Evolutionary conservation across 1,284 basidiomycete species (phyloP).

Genomic region (Ustilago hordei): DNA sequence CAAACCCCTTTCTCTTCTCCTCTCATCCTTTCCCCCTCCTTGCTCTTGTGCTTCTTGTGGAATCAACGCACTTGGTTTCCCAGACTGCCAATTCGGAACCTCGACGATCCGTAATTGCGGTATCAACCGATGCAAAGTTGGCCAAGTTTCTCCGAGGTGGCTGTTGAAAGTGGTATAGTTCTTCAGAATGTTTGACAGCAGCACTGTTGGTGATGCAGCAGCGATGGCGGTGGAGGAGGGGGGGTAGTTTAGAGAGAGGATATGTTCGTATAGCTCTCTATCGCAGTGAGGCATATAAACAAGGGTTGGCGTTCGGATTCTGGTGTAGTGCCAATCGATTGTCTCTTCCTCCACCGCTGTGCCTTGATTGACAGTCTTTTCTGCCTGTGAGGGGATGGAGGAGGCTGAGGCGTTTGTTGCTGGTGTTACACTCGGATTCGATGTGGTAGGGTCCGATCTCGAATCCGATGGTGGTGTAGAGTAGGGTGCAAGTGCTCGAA

Average conservation of each 20-base stretch:
- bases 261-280: slow-evolving; percentile 29
- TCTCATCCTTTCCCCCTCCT: not conserved
- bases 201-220: not conserved
- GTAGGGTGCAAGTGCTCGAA: slow-evolving; percentile 1
- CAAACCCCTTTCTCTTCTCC: not conserved
- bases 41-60: not conserved
- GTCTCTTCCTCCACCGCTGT: not conserved
- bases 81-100: slow-evolving; percentile 23
- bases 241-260: slow-evolving; percentile 19
- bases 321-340: slow-evolving; percentile 14
- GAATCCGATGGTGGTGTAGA: not conserved
- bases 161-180: slow-evolving; percentile 14
- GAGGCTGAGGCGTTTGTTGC: not conserved
- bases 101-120: not conserved
- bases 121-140: slow-evolving; percentile 3
- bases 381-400: not conserved
- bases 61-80: not conserved
- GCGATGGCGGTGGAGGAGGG: not conserved
- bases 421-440: not conserved
- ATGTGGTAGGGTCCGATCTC: not conserved
- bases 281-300: slow-evolving; percentile 55
- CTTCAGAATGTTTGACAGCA: slow-evolving; percentile 31
- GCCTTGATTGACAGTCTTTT: not conserved
- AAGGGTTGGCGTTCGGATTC: slow-evolving; percentile 4
- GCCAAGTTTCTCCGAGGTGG: not conserved